These are phyloP conservation scores for Graphiopsis chlorocephala DNA, from an alignment of 2,329 filamentous ascomycete genomes.

Conservation along the genomic window DNA sequence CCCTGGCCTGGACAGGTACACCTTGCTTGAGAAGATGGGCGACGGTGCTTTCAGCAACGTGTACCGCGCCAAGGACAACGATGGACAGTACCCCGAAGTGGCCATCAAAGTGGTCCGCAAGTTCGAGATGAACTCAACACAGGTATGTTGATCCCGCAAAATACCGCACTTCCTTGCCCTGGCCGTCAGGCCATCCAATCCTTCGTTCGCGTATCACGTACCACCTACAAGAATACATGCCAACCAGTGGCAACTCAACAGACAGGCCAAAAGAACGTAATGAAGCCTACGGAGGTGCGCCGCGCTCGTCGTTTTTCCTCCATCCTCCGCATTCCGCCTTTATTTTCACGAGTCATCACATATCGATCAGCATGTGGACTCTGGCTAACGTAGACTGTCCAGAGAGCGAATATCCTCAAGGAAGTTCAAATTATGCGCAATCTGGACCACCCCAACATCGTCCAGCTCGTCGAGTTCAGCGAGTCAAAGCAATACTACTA, in stretches of 20 bases:
- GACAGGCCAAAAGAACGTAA: conserved; percentile 55
- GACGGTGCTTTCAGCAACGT: conserved; percentile 99
- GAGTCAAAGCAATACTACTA: conserved; percentile 96
- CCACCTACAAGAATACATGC: conserved; percentile 14
- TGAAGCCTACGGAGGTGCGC: conserved; percentile 96
- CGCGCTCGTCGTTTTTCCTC: conserved; percentile 22
- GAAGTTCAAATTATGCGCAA: conserved; percentile 99
- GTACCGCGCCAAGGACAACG: conserved; percentile 78
- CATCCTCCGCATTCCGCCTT: conserved; percentile 20
- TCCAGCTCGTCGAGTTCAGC: conserved; percentile 88
- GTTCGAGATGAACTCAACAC: conserved; percentile 97
- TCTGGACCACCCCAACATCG: conserved; percentile 92
- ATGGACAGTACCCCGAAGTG: conserved; percentile 65
- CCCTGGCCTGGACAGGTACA: conserved; percentile 81
- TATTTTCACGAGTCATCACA: conserved; percentile 5
- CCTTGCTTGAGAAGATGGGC: conserved; percentile 93
- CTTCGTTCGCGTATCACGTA: neutral
- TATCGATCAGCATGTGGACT: conserved; percentile 18
- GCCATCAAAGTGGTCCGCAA: conserved; percentile 99
- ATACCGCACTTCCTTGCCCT: neutral
- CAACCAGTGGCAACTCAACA: conserved; percentile 17
- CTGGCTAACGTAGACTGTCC: conserved; percentile 22
- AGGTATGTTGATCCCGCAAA: conserved; percentile 67
- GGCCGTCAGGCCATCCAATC: neutral
- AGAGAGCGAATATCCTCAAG: conserved; percentile 97